phyloP scores from a whole-genome alignment of 73 alveolate species.

The Tetrahymena malaccensis region DNA sequence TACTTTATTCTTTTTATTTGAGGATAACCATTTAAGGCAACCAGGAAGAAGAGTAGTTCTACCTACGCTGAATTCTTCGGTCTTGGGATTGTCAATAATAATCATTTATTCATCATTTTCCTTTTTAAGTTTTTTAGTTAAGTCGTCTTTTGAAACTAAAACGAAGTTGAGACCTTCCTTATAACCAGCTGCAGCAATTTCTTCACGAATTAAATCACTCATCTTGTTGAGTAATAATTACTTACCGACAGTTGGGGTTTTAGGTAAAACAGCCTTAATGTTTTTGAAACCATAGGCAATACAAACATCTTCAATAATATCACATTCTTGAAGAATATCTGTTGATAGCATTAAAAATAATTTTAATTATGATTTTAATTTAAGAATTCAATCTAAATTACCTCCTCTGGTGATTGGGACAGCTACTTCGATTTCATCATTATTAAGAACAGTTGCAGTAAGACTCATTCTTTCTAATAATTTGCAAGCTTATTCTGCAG shows the following conservation, averaged over 20 bases:
- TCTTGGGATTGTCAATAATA: slow-evolving; percentile 59
- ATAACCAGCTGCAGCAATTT: slow-evolving; percentile 90
- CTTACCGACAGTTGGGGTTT: slow-evolving; percentile 74
- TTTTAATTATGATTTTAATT: slow-evolving; percentile 53
- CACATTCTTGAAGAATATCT: slow-evolving; percentile 89
- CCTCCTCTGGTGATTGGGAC: slow-evolving; percentile 56
- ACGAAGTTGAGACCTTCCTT: slow-evolving; percentile 94
- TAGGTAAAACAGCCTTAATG: slow-evolving; percentile 58
- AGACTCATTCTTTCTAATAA: slow-evolving; percentile 20
- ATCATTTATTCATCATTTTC: slow-evolving; percentile 53
- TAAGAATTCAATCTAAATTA: background rate
- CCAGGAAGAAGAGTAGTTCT: slow-evolving; percentile 97
- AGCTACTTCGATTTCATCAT: slow-evolving; percentile 49
- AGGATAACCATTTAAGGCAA: slow-evolving; percentile 77
- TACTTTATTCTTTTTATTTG: slow-evolving; percentile 55
- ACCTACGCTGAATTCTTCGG: slow-evolving; percentile 76
- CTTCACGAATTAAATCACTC: slow-evolving; percentile 94
- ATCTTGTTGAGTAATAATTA: slow-evolving; percentile 72
- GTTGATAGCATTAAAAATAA: slow-evolving; percentile 36
- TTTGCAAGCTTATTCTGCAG: slow-evolving; percentile 10
- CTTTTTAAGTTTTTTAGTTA: slow-evolving; percentile 53
- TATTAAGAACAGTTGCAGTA: background rate
- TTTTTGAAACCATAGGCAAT: slow-evolving; percentile 93
- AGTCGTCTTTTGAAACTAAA: slow-evolving; percentile 70
- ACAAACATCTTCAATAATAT: slow-evolving; percentile 90